A percentile compares a stretch with the other conserved stretches of the same genome.
Evolutionary conservation across 108 stramenopile genomes (phyloP).

Genomic region (Pseudonitzschia pungens): DNA sequence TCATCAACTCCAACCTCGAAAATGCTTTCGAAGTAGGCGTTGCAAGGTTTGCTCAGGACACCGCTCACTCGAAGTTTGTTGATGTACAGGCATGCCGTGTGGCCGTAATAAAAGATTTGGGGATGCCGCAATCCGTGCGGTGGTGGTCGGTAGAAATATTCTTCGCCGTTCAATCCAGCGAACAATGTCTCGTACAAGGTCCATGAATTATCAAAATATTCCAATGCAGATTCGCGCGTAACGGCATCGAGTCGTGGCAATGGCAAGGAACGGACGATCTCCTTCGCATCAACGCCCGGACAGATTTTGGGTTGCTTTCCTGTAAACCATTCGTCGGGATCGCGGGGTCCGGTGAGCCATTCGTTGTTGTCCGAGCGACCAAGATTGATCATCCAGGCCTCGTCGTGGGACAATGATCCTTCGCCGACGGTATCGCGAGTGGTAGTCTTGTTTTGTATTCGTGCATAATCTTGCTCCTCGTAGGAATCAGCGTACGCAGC

Average conservation of each 20-base stretch:
- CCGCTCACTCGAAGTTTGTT: constrained; percentile 92
- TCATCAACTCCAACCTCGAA: constrained; percentile 96
- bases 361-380: constrained; percentile 59
- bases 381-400: constrained; percentile 81
- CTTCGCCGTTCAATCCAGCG: constrained; percentile 87
- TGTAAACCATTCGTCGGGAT: constrained; percentile 71
- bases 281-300: constrained; percentile 59
- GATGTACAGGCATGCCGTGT: constrained; percentile 87
- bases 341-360: constrained; percentile 65
- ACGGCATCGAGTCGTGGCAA: constrained; percentile 67
- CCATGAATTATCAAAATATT: constrained; percentile 95
- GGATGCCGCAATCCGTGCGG: constrained; percentile 85
- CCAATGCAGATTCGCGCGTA: constrained; percentile 68
- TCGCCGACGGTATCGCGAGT: constrained; percentile 15
- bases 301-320: constrained; percentile 56
- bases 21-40: constrained; percentile 87
- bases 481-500: constrained; percentile 25
- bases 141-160: constrained; percentile 86
- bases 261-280: constrained; percentile 63
- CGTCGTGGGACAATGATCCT: constrained; percentile 38
- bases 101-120: constrained; percentile 95
- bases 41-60: constrained; percentile 68
- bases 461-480: constrained; percentile 37
- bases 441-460: neutral
- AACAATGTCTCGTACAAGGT: constrained; percentile 88